A percentile compares a stretch with the other conserved stretches of the same genome.
Evolutionary conservation across 148 eudicot genomes (phyloP).

Genomic region (Amaranthus hypochondriacus): DNA sequence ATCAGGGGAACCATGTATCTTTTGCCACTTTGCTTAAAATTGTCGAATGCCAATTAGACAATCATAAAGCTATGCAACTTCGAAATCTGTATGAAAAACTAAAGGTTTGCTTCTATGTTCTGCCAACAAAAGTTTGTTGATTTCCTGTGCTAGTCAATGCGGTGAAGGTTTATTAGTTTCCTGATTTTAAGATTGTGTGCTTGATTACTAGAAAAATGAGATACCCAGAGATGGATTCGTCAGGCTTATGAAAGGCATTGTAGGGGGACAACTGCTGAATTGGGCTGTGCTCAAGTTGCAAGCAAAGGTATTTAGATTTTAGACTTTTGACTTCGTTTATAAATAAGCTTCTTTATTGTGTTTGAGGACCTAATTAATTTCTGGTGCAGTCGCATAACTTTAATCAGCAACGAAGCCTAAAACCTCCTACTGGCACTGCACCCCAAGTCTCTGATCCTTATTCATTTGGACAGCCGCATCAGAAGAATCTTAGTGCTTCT

Average conservation of each 20-base stretch:
- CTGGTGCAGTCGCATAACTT: slow-evolving; percentile 42
- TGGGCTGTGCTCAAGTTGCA: slow-evolving; percentile 77
- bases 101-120: slow-evolving; percentile 37
- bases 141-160: background rate
- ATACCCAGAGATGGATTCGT: slow-evolving; percentile 75
- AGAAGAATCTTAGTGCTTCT: slow-evolving; percentile 24
- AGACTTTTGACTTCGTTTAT: background rate
- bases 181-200: slow-evolving; percentile 3
- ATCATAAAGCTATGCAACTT: slow-evolving; percentile 27
- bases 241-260: slow-evolving; percentile 63
- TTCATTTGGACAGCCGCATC: slow-evolving; percentile 32
- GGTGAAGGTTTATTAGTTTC: background rate
- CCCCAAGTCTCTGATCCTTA: slow-evolving; percentile 35
- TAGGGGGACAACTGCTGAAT: slow-evolving; percentile 86
- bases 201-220: slow-evolving; percentile 61
- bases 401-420: slow-evolving; percentile 35
- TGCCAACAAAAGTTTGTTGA: background rate
- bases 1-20: no score
- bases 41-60: no score
- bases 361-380: slow-evolving; percentile 32
- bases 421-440: slow-evolving; percentile 31
- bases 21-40: no score
- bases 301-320: slow-evolving; percentile 40
- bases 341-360: slow-evolving; percentile 14
- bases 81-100: slow-evolving; percentile 55